Evolutionary conservation across 1,284 basidiomycete species (phyloP), one percentile per base, ranked within the genome.

Genomic region (Cutaneotrichosporon sp.): DNA sequence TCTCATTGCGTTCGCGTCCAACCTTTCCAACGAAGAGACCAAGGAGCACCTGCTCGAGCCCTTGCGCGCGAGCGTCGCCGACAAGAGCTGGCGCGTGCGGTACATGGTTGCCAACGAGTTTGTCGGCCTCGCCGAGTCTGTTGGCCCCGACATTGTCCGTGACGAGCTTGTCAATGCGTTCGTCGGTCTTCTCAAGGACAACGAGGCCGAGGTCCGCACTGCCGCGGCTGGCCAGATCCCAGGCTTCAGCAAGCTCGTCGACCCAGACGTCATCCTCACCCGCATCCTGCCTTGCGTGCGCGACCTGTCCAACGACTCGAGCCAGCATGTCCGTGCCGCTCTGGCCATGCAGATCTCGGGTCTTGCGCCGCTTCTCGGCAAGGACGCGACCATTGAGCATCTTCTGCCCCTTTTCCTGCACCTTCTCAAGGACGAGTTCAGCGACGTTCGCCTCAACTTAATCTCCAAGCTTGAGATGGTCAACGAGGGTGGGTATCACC

Each of bases 21-120:
- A 86, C 58, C 82, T 99, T 57, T 80, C 84, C 26, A 84, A 90
- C 26, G 79, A 84, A 17, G 93, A 97, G 76, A 86, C 92, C 49
- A 94, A 94, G 75, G 88, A 89, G 59, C 87, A 97, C 63, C 78
- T 98, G 12, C 78, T 96, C 56, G 86, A 88, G 60, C 86, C 90
- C 68, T 88, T 98, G 73, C 83, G 89, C 69, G 81, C 87, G 63
- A 87, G 86, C 63, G 87, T 96, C 49, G 80, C 84, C 22, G 96
- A 99, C 76, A 97, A 97, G 80, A 94, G 91, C 74, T 99, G 96
- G 96, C 81, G 96, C 65, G 96, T 99, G 48, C 82, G 96, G 67
- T 99, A 97, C 77, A 98, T 98, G 94, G 91, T 93, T 15, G 96
- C 94, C 5, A 93, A 86, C 64, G 90, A 98, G 76, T 98, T 98